Evolutionary conservation across 2,329 filamentous ascomycete genomes (phyloP).

Genomic region (Colletotrichum cordylinicola): DNA sequence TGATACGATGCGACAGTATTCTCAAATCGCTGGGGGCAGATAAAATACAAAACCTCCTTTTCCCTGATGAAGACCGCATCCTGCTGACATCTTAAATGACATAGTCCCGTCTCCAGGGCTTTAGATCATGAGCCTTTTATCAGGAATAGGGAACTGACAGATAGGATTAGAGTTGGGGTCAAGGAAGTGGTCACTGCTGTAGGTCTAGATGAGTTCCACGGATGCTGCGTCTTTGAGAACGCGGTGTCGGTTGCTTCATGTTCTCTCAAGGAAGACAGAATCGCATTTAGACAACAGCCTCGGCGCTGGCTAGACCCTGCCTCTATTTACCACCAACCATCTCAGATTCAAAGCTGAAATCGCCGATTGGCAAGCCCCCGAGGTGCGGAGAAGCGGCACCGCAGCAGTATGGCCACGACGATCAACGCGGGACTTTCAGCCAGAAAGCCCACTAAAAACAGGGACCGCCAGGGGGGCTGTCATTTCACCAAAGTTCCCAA

Average conservation of each 20-base stretch:
- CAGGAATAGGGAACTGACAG: background rate
- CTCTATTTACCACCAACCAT: background rate
- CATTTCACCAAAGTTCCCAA: background rate
- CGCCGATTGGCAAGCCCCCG: background rate
- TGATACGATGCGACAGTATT: too few species aligned
- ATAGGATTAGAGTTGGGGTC: too few species aligned
- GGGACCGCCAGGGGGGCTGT: background rate
- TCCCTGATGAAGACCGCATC: too few species aligned
- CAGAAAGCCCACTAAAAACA: background rate
- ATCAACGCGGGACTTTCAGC: background rate
- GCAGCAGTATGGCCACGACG: background rate
- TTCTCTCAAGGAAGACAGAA: background rate
- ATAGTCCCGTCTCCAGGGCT: too few species aligned
- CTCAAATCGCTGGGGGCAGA: too few species aligned
- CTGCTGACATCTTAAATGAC: too few species aligned
- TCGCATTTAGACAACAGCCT: background rate
- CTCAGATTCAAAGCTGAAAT: background rate
- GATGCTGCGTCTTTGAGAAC: background rate
- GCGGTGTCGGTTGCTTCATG: background rate
- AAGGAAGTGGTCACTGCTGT: too few species aligned
- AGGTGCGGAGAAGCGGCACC: background rate
- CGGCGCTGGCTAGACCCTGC: background rate
- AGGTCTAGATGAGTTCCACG: too few species aligned
- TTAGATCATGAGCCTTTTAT: background rate
- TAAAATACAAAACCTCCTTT: too few species aligned